Base-by-base conservation (phyloP, 306 rosid genomes). In the Senna siamea region DNA sequence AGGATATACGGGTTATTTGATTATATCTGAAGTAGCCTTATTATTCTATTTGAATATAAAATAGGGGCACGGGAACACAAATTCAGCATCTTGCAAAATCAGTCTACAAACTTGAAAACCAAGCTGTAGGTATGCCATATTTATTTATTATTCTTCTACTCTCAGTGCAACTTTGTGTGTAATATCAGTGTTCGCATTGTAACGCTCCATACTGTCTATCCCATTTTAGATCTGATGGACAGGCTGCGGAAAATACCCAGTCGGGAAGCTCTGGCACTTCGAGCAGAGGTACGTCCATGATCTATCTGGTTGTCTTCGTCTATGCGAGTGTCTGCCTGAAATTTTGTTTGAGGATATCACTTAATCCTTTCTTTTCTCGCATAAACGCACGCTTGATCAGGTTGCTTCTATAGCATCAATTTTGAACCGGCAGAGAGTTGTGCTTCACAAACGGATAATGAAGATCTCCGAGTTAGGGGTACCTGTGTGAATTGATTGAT, bases 391-490 rank as follows among this genome's bases (percentile, higher is more conserved):
- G 58, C 55, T 37, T 67, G 58, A 41, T 51, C 56, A 93, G 98
- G 94, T 89, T 75, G 98, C 98, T 77, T 84, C 96, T 9, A 57
- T 91, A 79, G 57, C 83, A 28, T 86, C 93, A 41, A 61, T 18
- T 75, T 67, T 93, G 72, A 91, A 86, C 86, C 79, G 69, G 30
- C 92, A 87, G 78, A 85, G 86, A 78, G 69, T 61, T 74, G 69
- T 26, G 48, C 75, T 91, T 76, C 81, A 91, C 83, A 91, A 86
- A 73, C 83, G 83, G 70, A 81, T 84, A 57, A 61, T 80, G 92
- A 89, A 88, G 84, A 86, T 91, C 55, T 89, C 93, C 3, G 97
- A 91, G 22, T 80, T 89, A 13, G 98, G 98, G 55, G 48, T 93
- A 72, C 78, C 87, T 12, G 89, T 87, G 48, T 93, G 84, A 93